Conservation (phyloP, 192 early-diverging fungal genomes). For the Rhizophagus sp. region DNA sequence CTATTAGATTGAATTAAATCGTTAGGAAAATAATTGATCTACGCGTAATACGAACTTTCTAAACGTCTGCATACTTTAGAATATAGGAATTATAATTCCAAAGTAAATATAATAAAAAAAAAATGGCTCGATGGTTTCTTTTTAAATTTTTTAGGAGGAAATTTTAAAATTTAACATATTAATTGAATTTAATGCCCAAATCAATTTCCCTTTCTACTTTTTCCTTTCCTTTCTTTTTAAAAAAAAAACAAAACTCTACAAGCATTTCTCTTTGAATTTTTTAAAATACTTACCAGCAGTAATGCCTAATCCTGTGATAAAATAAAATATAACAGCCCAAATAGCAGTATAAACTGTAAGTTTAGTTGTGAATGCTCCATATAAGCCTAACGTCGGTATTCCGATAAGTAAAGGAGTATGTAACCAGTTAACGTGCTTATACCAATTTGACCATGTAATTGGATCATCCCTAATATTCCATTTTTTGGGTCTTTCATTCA, state of each 20-base stretch:
- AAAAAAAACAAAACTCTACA: background rate
- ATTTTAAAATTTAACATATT: too few relatives aligned
- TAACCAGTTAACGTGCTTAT: constrained; percentile 69
- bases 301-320: constrained; percentile 81
- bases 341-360: constrained; percentile 68
- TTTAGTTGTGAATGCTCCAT: constrained; percentile 74
- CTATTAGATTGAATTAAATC: constrained; percentile 33
- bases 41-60: background rate
- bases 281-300: constrained; percentile 64
- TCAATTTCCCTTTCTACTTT: too few relatives aligned
- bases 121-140: too few relatives aligned
- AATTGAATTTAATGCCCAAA: background rate
- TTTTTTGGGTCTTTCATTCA: background rate
- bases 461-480: constrained; percentile 26
- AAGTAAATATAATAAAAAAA: too few relatives aligned
- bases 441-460: constrained; percentile 52
- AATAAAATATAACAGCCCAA: constrained; percentile 73
- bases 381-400: constrained; percentile 80
- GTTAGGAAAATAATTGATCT: background rate
- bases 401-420: constrained; percentile 61
- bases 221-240: background rate
- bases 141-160: too few relatives aligned
- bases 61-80: background rate
- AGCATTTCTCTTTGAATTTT: background rate
- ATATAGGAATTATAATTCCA: too few relatives aligned